phyloP scores from a whole-genome alignment of 306 rosid genomes.

The Ochetophila trinervis region DNA sequence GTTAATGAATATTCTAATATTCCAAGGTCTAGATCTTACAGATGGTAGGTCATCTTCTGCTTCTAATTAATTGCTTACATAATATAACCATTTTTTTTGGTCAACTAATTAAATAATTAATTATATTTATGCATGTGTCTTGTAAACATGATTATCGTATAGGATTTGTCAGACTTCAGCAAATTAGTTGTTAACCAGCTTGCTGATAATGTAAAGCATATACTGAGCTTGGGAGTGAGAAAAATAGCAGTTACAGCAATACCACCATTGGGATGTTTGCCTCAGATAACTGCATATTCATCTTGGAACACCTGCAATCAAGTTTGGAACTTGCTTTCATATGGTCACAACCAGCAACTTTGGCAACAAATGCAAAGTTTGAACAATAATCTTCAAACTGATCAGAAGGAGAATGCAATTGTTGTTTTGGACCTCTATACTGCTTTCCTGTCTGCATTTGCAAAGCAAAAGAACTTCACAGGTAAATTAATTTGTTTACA shows the following conservation, averaged over 20 bases:
- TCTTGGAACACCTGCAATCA: conserved; percentile 20
- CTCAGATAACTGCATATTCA: conserved; percentile 3
- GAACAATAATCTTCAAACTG: conserved; percentile 8
- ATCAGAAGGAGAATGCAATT: conserved; percentile 2
- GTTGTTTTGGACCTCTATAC: conserved; percentile 36
- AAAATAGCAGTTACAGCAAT: conserved; percentile 38
- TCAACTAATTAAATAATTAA: neutral
- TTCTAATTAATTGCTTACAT: neutral
- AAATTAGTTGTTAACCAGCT: conserved; percentile 35
- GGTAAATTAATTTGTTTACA: conserved; percentile 1
- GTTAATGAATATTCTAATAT: neutral
- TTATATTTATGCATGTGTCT: neutral
- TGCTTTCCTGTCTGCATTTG: conserved; percentile 21
- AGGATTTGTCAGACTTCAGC: conserved; percentile 30
- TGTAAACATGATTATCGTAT: neutral
- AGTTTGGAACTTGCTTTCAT: conserved; percentile 19
- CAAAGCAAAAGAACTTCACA: neutral
- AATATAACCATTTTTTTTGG: neutral
- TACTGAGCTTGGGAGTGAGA: conserved; percentile 36
- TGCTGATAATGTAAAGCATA: conserved; percentile 28
- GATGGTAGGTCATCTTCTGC: neutral
- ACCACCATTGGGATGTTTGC: conserved; percentile 51
- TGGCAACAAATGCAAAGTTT: conserved; percentile 24
- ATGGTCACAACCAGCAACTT: conserved; percentile 37
- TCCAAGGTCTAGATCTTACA: neutral